A percentile compares a stretch with the other conserved stretches of the same genome.
phyloP scores from a whole-genome alignment of 495 filamentous ascomycete species.

The Daldinia loculata region DNA sequence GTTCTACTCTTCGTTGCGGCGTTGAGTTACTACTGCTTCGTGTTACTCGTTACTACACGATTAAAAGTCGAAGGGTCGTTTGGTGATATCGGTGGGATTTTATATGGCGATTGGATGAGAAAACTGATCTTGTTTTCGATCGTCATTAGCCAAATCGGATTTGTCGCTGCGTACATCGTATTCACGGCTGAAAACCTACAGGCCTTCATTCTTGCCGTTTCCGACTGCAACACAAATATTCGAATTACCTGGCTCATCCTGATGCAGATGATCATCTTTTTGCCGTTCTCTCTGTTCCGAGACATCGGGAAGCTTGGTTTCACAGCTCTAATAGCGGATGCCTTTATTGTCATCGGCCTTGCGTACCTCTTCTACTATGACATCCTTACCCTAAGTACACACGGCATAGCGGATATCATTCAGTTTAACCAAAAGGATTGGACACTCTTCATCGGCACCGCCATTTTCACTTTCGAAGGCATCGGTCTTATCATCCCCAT shows the following conservation, averaged over 20 bases:
- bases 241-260: conserved; percentile 89
- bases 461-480: conserved; percentile 98
- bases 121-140: conserved; percentile 87
- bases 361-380: conserved; percentile 97
- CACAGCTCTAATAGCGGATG: conserved; percentile 89
- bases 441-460: conserved; percentile 97
- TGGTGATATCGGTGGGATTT: conserved; percentile 90
- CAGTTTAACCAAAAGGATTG: conserved; percentile 87
- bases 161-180: conserved; percentile 97
- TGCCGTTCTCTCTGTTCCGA: conserved; percentile 90
- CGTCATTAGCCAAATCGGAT: conserved; percentile 92
- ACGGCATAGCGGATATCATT: conserved; percentile 83
- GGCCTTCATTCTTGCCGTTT: conserved; percentile 86
- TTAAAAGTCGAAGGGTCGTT: conserved; percentile 87
- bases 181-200: conserved; percentile 96
- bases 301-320: conserved; percentile 95
- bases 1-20: conserved; percentile 84
- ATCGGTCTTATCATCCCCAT: conserved; percentile 99
- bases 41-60: conserved; percentile 86
- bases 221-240: conserved; percentile 80
- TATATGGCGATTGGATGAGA: conserved; percentile 93
- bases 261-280: conserved; percentile 90
- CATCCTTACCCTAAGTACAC: conserved; percentile 78
- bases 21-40: conserved; percentile 95
- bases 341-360: conserved; percentile 90